Percentiles rank a stretch among this genome's conserved stretches.
Evolutionary conservation across 345 rosid species (phyloP).

Genomic region (Pistacia integerrima): DNA sequence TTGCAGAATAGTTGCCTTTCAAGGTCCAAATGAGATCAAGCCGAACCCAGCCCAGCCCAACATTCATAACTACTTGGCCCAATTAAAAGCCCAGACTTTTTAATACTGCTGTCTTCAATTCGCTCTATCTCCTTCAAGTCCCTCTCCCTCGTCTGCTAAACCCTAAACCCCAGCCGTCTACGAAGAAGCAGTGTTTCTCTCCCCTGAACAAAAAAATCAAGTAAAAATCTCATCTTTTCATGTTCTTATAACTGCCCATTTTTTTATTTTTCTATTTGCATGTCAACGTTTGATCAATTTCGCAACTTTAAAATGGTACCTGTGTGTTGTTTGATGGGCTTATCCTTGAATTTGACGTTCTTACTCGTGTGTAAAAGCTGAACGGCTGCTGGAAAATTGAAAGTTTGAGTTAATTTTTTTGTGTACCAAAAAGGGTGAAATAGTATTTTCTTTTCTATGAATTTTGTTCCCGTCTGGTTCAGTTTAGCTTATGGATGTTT

Average conservation of each 20-base stretch:
- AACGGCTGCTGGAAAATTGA: background rate
- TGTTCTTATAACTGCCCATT: background rate
- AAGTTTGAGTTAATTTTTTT: too few relatives aligned
- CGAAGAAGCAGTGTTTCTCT: background rate
- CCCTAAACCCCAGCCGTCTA: constrained; percentile 18
- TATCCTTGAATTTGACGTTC: too few relatives aligned
- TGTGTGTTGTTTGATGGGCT: background rate
- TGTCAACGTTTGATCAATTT: background rate
- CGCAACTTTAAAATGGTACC: background rate
- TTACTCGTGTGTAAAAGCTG: background rate
- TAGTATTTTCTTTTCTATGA: background rate
- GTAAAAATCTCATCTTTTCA: background rate
- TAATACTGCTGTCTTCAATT: background rate
- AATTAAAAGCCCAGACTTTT: background rate
- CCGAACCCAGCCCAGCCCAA: background rate
- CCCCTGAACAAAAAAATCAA: background rate
- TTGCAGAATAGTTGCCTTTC: too few relatives aligned
- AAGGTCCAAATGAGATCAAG: background rate
- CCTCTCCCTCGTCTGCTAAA: background rate
- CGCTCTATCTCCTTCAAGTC: background rate
- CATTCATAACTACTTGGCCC: background rate
- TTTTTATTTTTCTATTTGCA: background rate
- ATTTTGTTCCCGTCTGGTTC: background rate
- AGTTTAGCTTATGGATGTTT: background rate
- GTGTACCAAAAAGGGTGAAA: too few relatives aligned